Evolutionary conservation across 148 eudicot genomes (phyloP).

Genomic region (Chenopodium formosanum): DNA sequence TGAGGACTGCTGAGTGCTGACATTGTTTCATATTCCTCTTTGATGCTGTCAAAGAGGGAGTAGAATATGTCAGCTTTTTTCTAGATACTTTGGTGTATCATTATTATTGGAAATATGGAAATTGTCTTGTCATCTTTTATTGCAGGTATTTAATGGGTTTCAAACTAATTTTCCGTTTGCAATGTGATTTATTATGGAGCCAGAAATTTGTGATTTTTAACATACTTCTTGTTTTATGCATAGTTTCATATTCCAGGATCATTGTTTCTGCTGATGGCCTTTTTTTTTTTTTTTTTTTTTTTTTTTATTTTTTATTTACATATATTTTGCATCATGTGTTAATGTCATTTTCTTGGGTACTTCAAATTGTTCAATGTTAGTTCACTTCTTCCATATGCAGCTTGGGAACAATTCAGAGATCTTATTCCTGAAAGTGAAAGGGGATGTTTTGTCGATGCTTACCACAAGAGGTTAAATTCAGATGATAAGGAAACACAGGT

Average conservation of each 20-base stretch:
- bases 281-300: not conserved
- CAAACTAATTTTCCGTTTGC: not conserved
- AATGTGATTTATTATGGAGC: not conserved
- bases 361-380: slow-evolving; percentile 1
- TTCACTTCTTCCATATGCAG: slow-evolving; percentile 37
- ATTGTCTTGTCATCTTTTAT: not conserved
- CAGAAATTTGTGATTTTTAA: too few species aligned
- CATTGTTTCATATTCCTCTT: too few species aligned
- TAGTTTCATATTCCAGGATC: not conserved
- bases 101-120: not conserved
- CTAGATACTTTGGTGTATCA: not conserved
- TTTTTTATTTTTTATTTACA: not conserved
- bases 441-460: slow-evolving; percentile 70
- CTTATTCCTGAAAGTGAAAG: slow-evolving; percentile 91
- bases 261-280: too few species aligned
- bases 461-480: slow-evolving; percentile 85
- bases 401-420: slow-evolving; percentile 98
- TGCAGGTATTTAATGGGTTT: not conserved
- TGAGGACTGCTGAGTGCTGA: too few species aligned
- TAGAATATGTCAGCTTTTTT: not conserved
- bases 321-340: not conserved
- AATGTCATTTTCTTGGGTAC: not conserved
- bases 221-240: not conserved
- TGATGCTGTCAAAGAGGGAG: not conserved
- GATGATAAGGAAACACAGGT: slow-evolving; percentile 82